Conservation (phyloP, 2,329 filamentous ascomycete species). For the Neonectria ditissima region DNA sequence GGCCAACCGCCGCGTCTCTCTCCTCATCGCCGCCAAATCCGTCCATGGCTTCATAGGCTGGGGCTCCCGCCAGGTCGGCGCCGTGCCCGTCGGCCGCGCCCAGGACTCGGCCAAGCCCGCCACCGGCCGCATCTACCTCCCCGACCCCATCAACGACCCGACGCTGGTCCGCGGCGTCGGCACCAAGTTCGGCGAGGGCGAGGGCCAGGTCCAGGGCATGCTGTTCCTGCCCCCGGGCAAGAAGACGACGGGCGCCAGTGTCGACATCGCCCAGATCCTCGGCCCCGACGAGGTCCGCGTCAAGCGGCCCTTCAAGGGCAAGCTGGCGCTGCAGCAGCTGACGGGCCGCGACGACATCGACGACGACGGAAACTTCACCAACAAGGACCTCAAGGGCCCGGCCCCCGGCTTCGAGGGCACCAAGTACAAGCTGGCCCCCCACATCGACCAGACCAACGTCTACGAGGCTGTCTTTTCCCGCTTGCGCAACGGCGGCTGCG, state of each 20-base stretch:
- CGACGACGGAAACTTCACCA: conserved; percentile 71
- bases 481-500: conserved; percentile 84
- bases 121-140: conserved; percentile 85
- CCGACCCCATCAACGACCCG: conserved; percentile 87
- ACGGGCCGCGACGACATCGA: conserved; percentile 82
- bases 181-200: conserved; percentile 80
- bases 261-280: conserved; percentile 85
- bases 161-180: conserved; percentile 82
- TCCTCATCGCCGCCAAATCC: conserved; percentile 95
- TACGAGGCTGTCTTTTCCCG: conserved; percentile 93
- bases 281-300: conserved; percentile 84
- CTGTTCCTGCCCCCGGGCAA: conserved; percentile 88
- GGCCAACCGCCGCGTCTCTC: conserved; percentile 87
- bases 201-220: conserved; percentile 83
- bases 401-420: conserved; percentile 78
- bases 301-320: conserved; percentile 88
- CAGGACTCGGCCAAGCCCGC: conserved; percentile 88
- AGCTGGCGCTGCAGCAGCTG: conserved; percentile 80
- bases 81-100: conserved; percentile 92
- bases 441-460: conserved; percentile 93
- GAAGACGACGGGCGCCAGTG: conserved; percentile 78
- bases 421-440: conserved; percentile 88
- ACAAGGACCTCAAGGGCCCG: conserved; percentile 64
- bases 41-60: conserved; percentile 94
- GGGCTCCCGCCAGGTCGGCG: conserved; percentile 85